Evolutionary conservation across 352 stramenopile genomes (phyloP).

Genomic region (Phytophthora palmivora): DNA sequence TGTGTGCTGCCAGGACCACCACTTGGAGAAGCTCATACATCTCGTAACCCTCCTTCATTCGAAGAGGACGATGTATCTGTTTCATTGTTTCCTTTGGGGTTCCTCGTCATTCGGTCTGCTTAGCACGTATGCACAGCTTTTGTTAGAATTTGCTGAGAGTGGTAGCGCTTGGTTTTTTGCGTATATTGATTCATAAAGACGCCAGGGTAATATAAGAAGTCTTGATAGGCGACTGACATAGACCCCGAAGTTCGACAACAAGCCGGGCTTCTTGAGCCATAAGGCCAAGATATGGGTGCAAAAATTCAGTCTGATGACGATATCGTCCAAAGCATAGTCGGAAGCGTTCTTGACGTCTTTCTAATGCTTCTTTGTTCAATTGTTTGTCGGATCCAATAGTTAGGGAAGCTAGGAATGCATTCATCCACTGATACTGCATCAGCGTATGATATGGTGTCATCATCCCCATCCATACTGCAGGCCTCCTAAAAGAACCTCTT

Average conservation of each 20-base stretch:
- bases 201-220: slow-evolving; percentile 31
- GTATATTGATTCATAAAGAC: slow-evolving; percentile 23
- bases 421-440: neutral
- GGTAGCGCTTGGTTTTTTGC: slow-evolving; percentile 30
- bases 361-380: neutral
- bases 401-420: neutral
- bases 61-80: slow-evolving; percentile 6
- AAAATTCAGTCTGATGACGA: neutral
- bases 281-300: neutral
- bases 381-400: neutral
- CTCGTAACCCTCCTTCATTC: neutral
- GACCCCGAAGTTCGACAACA: neutral
- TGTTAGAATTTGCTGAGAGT: slow-evolving; percentile 1
- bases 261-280: neutral
- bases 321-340: neutral
- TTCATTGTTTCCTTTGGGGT: neutral
- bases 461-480: neutral
- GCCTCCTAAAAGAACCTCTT: neutral
- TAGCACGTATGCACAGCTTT: slow-evolving; percentile 1
- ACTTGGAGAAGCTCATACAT: slow-evolving; percentile 22
- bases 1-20: slow-evolving; percentile 26
- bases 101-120: neutral
- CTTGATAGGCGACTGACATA: neutral
- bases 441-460: neutral
- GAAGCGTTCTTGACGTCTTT: neutral